Percentiles rank a stretch among this genome's conserved stretches.
Evolutionary conservation across 805 yeast species (phyloP).

Genomic region (Scheffersomyces ergatensis): DNA sequence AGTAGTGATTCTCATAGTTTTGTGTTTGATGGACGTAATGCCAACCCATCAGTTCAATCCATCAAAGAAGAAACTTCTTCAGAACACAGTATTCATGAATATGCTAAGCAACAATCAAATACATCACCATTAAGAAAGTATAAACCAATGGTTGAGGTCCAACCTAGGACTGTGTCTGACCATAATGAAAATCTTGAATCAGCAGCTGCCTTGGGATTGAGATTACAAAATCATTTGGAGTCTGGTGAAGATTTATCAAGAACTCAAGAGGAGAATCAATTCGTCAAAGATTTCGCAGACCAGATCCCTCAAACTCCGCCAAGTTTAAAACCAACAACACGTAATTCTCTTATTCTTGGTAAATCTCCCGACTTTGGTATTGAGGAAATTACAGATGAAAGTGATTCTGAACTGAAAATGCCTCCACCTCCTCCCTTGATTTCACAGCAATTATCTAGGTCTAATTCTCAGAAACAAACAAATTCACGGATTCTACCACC

Average conservation of each 20-base stretch:
- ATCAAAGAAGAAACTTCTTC: slow-evolving; percentile 4
- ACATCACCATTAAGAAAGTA: slow-evolving; percentile 22
- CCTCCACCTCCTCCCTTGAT: neutral
- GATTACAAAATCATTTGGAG: slow-evolving; percentile 18
- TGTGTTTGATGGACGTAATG: slow-evolving; percentile 7
- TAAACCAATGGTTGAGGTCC: slow-evolving; percentile 7
- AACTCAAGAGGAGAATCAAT: slow-evolving; percentile 1
- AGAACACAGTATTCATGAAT: slow-evolving; percentile 17
- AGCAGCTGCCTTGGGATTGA: slow-evolving; percentile 23
- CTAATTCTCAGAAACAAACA: neutral
- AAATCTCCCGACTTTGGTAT: slow-evolving; percentile 31
- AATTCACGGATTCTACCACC: neutral
- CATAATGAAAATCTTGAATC: slow-evolving; percentile 22
- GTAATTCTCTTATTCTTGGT: neutral
- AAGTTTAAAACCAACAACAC: neutral
- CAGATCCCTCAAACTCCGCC: slow-evolving; percentile 5
- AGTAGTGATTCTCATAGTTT: slow-evolving; percentile 14
- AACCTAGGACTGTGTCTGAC: slow-evolving; percentile 3
- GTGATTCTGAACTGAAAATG: slow-evolving; percentile 16
- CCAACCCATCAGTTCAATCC: neutral
- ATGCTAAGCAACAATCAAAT: slow-evolving; percentile 15
- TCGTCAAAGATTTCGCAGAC: slow-evolving; percentile 6
- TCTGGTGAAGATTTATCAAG: neutral
- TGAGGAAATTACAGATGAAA: slow-evolving; percentile 32
- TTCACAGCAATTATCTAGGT: neutral